These are phyloP conservation scores for Coniochaeta hoffmannii DNA, from an alignment of 2,329 filamentous ascomycete genomes.

Conservation along the genomic window DNA sequence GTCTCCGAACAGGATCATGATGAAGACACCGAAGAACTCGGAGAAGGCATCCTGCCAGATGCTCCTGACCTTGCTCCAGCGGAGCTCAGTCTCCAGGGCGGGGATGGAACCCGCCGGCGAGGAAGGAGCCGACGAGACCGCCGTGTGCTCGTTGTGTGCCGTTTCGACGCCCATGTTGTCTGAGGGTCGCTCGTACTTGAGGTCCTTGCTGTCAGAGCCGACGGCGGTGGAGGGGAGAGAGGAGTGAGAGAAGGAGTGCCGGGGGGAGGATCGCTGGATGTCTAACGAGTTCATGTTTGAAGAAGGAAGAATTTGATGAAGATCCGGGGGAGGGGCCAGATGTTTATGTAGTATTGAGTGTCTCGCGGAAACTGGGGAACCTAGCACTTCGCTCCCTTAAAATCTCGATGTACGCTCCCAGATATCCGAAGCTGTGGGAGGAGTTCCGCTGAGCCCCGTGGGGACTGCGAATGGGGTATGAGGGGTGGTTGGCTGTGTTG, in stretches of 20 bases:
- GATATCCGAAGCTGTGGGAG: not conserved
- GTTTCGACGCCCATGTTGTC: constrained; percentile 2
- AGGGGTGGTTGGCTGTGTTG: not conserved
- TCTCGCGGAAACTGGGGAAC: not conserved
- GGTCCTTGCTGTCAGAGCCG: not conserved
- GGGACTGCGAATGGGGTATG: not conserved
- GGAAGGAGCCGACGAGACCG: not conserved
- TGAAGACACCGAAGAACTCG: constrained; percentile 62
- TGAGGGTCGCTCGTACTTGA: not conserved
- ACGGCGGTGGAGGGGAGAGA: not conserved
- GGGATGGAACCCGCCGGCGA: not conserved
- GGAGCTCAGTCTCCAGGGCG: constrained; percentile 2
- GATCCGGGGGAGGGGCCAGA: constrained; percentile 3
- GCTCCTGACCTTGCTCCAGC: constrained; percentile 47
- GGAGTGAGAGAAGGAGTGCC: not conserved
- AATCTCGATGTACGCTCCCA: not conserved
- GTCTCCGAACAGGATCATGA: constrained; percentile 62
- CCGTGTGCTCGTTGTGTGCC: constrained; percentile 2
- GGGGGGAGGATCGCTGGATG: not conserved
- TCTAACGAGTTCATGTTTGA: not conserved
- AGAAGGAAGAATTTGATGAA: not conserved
- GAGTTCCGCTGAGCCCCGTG: not conserved
- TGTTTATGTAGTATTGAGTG: not conserved
- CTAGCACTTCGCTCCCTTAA: not conserved
- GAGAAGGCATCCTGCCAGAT: constrained; percentile 51